phyloP scores from a whole-genome alignment of 2,329 filamentous ascomycete genomes.

The Lecanicillium sp. region DNA sequence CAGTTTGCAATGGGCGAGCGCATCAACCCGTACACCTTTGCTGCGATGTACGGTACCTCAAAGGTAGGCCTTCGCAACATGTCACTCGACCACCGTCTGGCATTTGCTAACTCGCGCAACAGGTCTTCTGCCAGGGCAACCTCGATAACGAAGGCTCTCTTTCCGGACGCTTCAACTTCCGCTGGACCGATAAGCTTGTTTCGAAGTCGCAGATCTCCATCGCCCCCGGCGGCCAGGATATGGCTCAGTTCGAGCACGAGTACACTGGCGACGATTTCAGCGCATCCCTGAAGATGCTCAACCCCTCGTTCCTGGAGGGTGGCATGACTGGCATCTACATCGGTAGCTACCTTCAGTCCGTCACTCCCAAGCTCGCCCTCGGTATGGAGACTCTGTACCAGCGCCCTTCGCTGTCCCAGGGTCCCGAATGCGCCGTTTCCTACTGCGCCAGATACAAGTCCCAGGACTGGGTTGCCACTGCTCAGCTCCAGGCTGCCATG shows the following conservation, averaged over 20 bases:
- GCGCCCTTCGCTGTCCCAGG: conserved; percentile 71
- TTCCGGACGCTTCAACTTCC: conserved; percentile 84
- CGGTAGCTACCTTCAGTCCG: conserved; percentile 87
- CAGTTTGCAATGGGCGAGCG: conserved; percentile 92
- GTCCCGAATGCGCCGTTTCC: conserved; percentile 83
- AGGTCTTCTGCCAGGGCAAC: conserved; percentile 95
- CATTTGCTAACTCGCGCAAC: conserved; percentile 8
- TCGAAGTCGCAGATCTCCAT: conserved; percentile 87
- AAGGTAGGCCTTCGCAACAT: conserved; percentile 50
- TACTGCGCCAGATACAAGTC: conserved; percentile 91
- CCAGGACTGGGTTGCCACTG: conserved; percentile 85
- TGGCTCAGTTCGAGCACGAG: conserved; percentile 92
- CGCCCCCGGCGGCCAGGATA: conserved; percentile 70
- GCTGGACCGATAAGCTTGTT: conserved; percentile 73
- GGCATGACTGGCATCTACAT: conserved; percentile 93
- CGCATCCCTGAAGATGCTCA: conserved; percentile 85
- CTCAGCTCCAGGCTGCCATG: conserved; percentile 74
- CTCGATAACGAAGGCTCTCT: conserved; percentile 88
- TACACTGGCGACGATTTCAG: conserved; percentile 92
- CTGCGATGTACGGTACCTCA: conserved; percentile 85
- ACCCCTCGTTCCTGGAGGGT: conserved; percentile 89
- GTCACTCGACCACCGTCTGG: too few species aligned
- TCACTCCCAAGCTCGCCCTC: conserved; percentile 79
- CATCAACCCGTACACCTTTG: conserved; percentile 90
- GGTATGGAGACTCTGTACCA: conserved; percentile 94